Percentiles rank a stretch among this genome's conserved stretches.
Conservation (phyloP, 1,284 basidiomycete genomes). For the Pholiota adiposa region DNA sequence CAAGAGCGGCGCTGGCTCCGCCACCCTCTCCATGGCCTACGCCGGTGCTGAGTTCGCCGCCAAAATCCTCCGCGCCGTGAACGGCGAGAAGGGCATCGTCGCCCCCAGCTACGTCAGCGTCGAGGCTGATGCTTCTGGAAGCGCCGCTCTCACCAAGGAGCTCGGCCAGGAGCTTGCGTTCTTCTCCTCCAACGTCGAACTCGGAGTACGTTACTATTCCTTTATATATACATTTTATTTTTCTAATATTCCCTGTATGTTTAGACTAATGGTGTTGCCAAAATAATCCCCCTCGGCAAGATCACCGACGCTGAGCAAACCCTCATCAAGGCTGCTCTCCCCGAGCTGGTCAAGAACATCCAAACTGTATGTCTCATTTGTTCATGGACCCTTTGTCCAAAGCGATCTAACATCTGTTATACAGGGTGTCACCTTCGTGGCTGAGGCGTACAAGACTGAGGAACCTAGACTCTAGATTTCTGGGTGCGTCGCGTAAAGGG, state of each 20-base stretch:
- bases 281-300: slow-evolving; percentile 79
- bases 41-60: slow-evolving; percentile 86
- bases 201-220: slow-evolving; percentile 63
- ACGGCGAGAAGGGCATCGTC: slow-evolving; percentile 87
- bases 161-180: slow-evolving; percentile 73
- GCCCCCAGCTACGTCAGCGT: slow-evolving; percentile 88
- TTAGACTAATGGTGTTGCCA: slow-evolving; percentile 79
- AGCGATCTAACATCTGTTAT: background rate
- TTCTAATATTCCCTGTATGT: slow-evolving; percentile 5
- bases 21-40: slow-evolving; percentile 93
- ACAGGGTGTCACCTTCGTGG: slow-evolving; percentile 39
- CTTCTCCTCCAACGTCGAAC: slow-evolving; percentile 86
- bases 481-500: background rate
- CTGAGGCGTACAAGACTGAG: slow-evolving; percentile 36
- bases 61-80: slow-evolving; percentile 83
- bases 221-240: slow-evolving; percentile 3
- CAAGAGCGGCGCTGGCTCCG: slow-evolving; percentile 88
- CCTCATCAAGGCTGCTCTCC: slow-evolving; percentile 80
- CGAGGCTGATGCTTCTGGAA: slow-evolving; percentile 75
- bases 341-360: slow-evolving; percentile 84
- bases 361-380: slow-evolving; percentile 39
- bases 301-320: slow-evolving; percentile 74
- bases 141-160: slow-evolving; percentile 63
- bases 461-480: slow-evolving; percentile 32
- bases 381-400: background rate